These are phyloP conservation scores for Hymenoscyphus occultus DNA, from an alignment of 2,329 filamentous ascomycete species.

Conservation along the genomic window DNA sequence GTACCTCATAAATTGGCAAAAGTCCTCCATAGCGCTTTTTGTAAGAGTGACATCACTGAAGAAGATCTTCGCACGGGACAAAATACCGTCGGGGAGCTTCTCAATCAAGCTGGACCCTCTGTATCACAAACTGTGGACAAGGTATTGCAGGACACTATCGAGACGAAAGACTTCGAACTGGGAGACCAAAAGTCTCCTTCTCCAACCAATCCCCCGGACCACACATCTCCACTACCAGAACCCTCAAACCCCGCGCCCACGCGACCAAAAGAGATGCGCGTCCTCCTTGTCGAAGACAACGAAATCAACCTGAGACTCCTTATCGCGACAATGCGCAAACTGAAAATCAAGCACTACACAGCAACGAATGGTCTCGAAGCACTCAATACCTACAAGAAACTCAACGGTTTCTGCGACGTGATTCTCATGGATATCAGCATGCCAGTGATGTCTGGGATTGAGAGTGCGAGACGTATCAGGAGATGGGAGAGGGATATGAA, in stretches of 20 bases:
- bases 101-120: neutral
- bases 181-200: neutral
- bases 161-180: constrained; percentile 16
- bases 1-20: constrained; percentile 33
- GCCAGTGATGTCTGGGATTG: constrained; percentile 52
- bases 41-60: constrained; percentile 4
- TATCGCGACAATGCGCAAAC: constrained; percentile 34
- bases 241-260: neutral
- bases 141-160: constrained; percentile 1
- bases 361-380: constrained; percentile 49
- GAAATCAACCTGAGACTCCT: constrained; percentile 40
- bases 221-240: neutral
- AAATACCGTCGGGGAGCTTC: neutral
- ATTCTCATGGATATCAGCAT: constrained; percentile 56
- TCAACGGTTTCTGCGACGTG: constrained; percentile 39
- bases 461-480: constrained; percentile 48
- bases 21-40: constrained; percentile 28
- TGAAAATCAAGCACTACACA: constrained; percentile 36
- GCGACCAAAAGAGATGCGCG: constrained; percentile 23
- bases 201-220: neutral
- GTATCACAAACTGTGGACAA: neutral
- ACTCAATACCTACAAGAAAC: constrained; percentile 38
- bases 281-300: constrained; percentile 44
- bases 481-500: constrained; percentile 44
- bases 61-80: neutral